These are phyloP conservation scores for Calonectria naviculata DNA, from an alignment of 2,329 filamentous ascomycete species.

Conservation along the genomic window DNA sequence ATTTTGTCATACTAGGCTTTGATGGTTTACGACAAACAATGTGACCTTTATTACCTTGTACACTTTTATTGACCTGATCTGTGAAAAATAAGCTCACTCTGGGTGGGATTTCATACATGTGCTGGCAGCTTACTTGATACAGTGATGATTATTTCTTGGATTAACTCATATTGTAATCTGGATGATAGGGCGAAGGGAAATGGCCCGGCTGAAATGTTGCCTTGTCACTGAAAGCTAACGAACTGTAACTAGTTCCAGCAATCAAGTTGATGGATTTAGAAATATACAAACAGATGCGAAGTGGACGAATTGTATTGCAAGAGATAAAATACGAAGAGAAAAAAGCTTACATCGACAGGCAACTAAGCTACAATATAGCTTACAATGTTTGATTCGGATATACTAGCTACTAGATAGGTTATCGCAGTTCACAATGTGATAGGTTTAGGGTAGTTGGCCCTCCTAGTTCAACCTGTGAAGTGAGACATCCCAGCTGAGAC, in stretches of 20 bases:
- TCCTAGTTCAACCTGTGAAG: not conserved
- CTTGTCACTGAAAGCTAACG: no score
- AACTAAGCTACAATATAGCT: no score
- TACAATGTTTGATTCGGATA: not conserved
- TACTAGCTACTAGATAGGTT: not conserved
- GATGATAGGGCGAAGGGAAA: not conserved
- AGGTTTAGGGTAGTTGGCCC: slow-evolving; percentile 9
- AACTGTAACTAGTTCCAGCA: no score
- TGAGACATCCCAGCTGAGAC: not conserved
- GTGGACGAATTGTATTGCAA: no score
- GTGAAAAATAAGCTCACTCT: no score
- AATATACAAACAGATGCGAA: no score
- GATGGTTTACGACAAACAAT: slow-evolving; percentile 35
- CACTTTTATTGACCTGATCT: not conserved
- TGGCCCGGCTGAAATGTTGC: not conserved
- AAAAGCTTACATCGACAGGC: no score
- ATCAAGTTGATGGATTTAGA: no score
- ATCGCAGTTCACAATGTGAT: no score
- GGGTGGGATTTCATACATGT: no score
- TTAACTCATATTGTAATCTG: not conserved
- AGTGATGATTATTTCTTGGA: not conserved
- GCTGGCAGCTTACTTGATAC: no score
- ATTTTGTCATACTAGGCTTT: slow-evolving; percentile 40
- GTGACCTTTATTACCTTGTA: slow-evolving; percentile 24
- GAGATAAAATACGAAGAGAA: no score